Conservation (phyloP, 1,139 yeast species). For the Chernovozyma aurita region DNA sequence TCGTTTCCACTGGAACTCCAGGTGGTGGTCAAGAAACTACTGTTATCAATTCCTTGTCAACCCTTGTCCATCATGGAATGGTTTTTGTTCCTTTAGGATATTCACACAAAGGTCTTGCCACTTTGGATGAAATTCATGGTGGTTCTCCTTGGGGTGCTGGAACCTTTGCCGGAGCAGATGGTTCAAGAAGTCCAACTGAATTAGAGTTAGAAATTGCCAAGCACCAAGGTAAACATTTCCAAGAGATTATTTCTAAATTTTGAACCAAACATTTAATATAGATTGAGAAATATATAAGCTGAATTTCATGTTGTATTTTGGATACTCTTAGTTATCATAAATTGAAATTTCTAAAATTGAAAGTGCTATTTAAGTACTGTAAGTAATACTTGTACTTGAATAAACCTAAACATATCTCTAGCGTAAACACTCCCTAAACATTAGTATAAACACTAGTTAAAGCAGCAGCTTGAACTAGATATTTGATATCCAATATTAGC, state of each 20-base stretch:
- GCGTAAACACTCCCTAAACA: too few species aligned
- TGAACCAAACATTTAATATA: too few species aligned
- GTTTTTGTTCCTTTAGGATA: constrained; percentile 36
- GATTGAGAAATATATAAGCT: too few species aligned
- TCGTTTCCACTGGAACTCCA: constrained; percentile 33
- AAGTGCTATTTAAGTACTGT: too few species aligned
- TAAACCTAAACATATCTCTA: too few species aligned
- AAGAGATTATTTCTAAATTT: constrained; percentile 11
- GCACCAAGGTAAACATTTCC: constrained; percentile 33
- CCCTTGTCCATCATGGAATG: constrained; percentile 35
- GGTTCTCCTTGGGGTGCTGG: constrained; percentile 44
- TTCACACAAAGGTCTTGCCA: constrained; percentile 23
- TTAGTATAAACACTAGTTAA: too few species aligned
- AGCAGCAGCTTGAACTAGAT: too few species aligned
- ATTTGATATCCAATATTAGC: too few species aligned
- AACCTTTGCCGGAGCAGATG: constrained; percentile 33
- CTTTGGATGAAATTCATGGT: constrained; percentile 33
- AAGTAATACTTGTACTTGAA: too few species aligned
- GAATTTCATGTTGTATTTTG: too few species aligned
- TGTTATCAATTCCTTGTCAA: constrained; percentile 27
- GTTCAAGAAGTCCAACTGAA: constrained; percentile 30
- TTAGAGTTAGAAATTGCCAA: constrained; percentile 31
- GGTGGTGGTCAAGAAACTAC: constrained; percentile 42
- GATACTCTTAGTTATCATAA: too few species aligned
- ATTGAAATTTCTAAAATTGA: too few species aligned